Base-by-base conservation (phyloP, 305 asterid species). In the Rubia balearica region DNA sequence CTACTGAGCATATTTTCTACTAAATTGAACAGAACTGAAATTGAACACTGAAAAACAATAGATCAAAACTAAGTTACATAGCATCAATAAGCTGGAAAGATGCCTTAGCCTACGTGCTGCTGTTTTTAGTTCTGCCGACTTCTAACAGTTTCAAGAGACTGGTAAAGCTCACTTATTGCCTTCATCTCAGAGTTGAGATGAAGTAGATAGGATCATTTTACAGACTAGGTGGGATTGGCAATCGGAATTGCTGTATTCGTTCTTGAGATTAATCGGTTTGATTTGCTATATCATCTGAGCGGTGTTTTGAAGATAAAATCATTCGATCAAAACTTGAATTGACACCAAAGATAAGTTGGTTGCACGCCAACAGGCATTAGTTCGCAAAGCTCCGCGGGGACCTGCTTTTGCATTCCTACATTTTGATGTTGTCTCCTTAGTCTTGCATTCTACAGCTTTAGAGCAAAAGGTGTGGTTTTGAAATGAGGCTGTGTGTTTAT, bases 401-500 rank as follows among this genome's bases (percentile, higher is more conserved):
- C 19, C 13, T 33, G 22, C 43, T 1, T 61, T 61, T 30, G 51
- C 46, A n/a, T 42, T 6, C 1, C 42, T 27, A 19, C 45, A 17
- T 59, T 12, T 36, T 12, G 73, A 57, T 42, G 2, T 19, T 38
- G 3, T 67, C 41, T 17, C 33, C 12, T 49, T 16, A 49, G 21
- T 51, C 57, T 16, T 51, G 56, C 56, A 49, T 13, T 49, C 57
- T 49, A 48, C 19, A 49, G 22, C 19, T 49, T n/a, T 48, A 48
- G 53, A 12, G 55, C 55, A 17, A 51, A 17, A 1, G 1, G 3
- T 17, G 17, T 17, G 1, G 22, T 22, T 51, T 51, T 1, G 19
- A 67, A 67, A 61, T 61, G 46, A 14, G 19, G 71, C 64, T 61
- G 57, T 36, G 14, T 71, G 45, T 59, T 6, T 71, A 4, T 61